phyloP scores from a whole-genome alignment of 345 rosid species.

The Arabis hirsuta region DNA sequence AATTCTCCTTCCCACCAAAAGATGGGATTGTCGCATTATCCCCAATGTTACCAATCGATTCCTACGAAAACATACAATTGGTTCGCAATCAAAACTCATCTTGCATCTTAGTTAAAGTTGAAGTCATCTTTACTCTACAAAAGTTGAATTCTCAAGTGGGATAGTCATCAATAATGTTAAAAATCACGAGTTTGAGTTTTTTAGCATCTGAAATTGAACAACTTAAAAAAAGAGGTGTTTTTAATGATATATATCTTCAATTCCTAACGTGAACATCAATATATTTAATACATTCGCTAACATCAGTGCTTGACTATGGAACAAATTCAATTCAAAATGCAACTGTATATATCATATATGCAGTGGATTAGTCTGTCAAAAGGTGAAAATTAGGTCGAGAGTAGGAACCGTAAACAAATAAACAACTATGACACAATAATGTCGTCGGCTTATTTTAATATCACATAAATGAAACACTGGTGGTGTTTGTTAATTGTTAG shows the following conservation, averaged over 20 bases:
- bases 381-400: conserved; percentile 31
- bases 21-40: no score
- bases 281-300: conserved; percentile 3
- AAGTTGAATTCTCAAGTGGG: not conserved
- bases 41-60: no score
- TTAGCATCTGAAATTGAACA: not conserved
- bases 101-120: not conserved
- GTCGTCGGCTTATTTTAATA: conserved; percentile 11
- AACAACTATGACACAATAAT: conserved; percentile 15
- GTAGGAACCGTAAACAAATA: conserved; percentile 37
- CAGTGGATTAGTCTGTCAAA: conserved; percentile 32
- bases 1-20: no score
- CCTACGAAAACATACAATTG: not conserved
- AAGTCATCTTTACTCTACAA: not conserved
- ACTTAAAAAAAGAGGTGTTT: not conserved
- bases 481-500: not conserved
- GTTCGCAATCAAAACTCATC: not conserved
- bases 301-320: conserved; percentile 18
- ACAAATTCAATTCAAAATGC: conserved; percentile 17
- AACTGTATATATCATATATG: conserved; percentile 14
- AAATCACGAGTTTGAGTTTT: not conserved
- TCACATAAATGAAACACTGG: not conserved
- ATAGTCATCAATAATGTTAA: no score
- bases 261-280: not conserved
- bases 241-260: not conserved